Evolutionary conservation across 2,329 filamentous ascomycete species (phyloP), one percentile per base, ranked within the genome.

Genomic region (Epichloe glyceriae): DNA sequence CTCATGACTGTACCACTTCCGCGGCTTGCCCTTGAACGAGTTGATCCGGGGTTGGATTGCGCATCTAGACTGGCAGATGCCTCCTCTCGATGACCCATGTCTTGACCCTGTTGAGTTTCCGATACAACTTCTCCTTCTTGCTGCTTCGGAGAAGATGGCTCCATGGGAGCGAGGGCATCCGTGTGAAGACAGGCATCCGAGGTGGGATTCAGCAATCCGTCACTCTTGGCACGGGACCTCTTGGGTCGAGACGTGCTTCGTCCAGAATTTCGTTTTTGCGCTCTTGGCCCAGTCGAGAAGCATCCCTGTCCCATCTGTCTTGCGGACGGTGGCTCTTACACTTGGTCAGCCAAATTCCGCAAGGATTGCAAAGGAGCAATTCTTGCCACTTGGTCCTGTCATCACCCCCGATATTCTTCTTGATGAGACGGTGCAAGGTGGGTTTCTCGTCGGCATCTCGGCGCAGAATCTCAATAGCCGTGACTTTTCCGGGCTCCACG

Each of bases 271-370:
- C 72, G 70, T 64, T 72, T 57, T 68, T 72, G 48, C 74, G 70
- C 42, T 73, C 73, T 57, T 76, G 75, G 30, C 70, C 72, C 2
- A 79, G 65, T 35, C 75, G 71, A 33, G 73, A 70, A 35, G 73
- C 70, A 51, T 76, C 76, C 55, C 80, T 86, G 56, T 85, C 84
- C 91, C 91, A 98, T 56, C 84, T 82, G 54, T 91, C 82, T 50
- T 81, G 73, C 2, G 93, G 93, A 8, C 93, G 83, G 72, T 95
- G 93, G 22, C 72, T 76, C 61, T 86, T 88, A 67, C 85, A 88
- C 62, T 96, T 97, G 54, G 83, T 82, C 58, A 98, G 83, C 88
- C 89, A 98, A 41, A 98, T 82, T 17, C 93, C 93, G 64, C 93
- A 98, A 52, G 91, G 89, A 64, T 98, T 98, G 73, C 93, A 98